Conservation (phyloP, 306 rosid genomes). For the Fragaria nilgerrensis region DNA sequence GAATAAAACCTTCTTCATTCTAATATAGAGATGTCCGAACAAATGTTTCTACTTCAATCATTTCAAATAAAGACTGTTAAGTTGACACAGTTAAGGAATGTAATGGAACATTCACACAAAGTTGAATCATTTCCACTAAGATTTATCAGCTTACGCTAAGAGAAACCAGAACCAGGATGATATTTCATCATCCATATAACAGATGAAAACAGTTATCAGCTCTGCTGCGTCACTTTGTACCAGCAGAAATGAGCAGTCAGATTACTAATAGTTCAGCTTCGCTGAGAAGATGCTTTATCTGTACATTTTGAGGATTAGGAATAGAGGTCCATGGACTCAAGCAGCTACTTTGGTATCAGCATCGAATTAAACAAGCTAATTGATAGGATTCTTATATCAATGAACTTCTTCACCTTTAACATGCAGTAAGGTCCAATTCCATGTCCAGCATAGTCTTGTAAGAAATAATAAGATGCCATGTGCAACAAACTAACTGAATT, state of each 20-base stretch:
- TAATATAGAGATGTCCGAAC: too few species aligned
- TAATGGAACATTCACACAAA: slow-evolving; percentile 8
- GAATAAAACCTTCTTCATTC: too few species aligned
- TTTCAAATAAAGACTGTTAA: too few species aligned
- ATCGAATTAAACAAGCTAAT: neutral
- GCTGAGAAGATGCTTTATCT: slow-evolving; percentile 28
- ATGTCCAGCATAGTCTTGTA: neutral
- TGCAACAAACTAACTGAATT: neutral
- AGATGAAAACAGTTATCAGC: slow-evolving; percentile 27
- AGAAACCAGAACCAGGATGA: slow-evolving; percentile 28
- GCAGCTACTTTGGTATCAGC: slow-evolving; percentile 11
- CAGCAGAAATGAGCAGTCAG: slow-evolving; percentile 28
- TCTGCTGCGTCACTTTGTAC: slow-evolving; percentile 25
- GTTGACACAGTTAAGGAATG: neutral
- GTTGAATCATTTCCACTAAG: slow-evolving; percentile 4
- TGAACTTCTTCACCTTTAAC: neutral
- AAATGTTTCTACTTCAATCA: too few species aligned
- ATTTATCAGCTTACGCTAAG: slow-evolving; percentile 28
- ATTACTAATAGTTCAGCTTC: slow-evolving; percentile 29
- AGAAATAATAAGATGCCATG: neutral
- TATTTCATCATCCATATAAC: slow-evolving; percentile 17
- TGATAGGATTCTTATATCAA: neutral
- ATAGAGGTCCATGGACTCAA: slow-evolving; percentile 10
- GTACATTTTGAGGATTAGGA: slow-evolving; percentile 28
- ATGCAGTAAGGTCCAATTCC: neutral